phyloP scores from a whole-genome alignment of 2,329 filamentous ascomycete genomes.

The Colletotrichum tamarilloi region DNA sequence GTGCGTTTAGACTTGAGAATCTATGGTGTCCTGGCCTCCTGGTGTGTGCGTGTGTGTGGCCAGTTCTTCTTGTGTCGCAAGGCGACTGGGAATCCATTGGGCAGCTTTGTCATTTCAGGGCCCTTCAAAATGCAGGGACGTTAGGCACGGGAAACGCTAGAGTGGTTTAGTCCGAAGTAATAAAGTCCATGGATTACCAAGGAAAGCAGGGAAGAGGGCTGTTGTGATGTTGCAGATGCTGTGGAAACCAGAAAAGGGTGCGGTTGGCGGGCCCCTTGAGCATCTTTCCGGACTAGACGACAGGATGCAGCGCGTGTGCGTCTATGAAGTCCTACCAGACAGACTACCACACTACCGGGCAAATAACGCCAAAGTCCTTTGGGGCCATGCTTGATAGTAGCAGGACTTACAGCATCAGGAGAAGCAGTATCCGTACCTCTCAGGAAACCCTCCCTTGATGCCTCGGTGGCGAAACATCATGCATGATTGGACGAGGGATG shows the following conservation, averaged over 20 bases:
- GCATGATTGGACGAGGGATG: slow-evolving; percentile 11
- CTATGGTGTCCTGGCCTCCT: neutral
- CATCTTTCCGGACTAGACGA: neutral
- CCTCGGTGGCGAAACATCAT: slow-evolving; percentile 20
- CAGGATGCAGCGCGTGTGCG: slow-evolving; percentile 2
- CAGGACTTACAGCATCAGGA: neutral
- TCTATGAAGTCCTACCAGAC: slow-evolving; percentile 3
- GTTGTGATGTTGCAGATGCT: slow-evolving; percentile 27
- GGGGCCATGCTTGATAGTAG: neutral
- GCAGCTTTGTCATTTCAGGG: slow-evolving; percentile 28
- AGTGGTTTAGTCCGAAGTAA: slow-evolving; percentile 6
- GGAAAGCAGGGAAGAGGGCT: slow-evolving; percentile 30
- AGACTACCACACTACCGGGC: neutral
- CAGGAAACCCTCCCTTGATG: neutral
- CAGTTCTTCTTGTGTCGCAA: neutral
- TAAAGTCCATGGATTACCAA: slow-evolving; percentile 11
- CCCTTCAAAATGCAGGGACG: slow-evolving; percentile 21
- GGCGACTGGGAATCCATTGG: slow-evolving; percentile 15
- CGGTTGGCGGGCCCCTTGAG: neutral
- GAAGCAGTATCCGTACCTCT: neutral
- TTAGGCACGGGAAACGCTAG: slow-evolving; percentile 19
- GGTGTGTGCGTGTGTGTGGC: neutral
- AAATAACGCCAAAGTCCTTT: neutral
- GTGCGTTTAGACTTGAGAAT: neutral
- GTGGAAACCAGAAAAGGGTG: neutral